Evolutionary conservation across 2,329 filamentous ascomycete species (phyloP).

Genomic region (Fusarium udum): DNA sequence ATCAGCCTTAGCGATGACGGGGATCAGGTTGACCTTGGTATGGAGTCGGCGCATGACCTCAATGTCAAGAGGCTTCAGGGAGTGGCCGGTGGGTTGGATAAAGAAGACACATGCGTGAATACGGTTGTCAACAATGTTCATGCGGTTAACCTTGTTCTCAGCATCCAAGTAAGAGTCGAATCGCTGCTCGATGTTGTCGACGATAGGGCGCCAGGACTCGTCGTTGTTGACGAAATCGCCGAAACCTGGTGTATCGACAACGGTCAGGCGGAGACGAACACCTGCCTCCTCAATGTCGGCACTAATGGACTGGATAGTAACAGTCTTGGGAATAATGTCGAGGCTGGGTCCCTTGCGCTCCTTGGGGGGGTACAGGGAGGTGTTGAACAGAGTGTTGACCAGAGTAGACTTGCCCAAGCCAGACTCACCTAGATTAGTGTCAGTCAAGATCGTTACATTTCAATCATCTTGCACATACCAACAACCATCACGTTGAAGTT

Average conservation of each 20-base stretch:
- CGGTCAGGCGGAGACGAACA: slow-evolving; percentile 92
- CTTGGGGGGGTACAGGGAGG: slow-evolving; percentile 96
- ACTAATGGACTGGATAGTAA: slow-evolving; percentile 93
- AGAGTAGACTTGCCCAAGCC: slow-evolving; percentile 98
- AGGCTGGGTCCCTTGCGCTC: slow-evolving; percentile 97
- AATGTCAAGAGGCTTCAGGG: slow-evolving; percentile 96
- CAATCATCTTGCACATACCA: slow-evolving; percentile 67
- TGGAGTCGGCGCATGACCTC: slow-evolving; percentile 99
- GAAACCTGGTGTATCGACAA: slow-evolving; percentile 97
- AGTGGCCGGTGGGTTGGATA: slow-evolving; percentile 98
- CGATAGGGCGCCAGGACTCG: slow-evolving; percentile 98
- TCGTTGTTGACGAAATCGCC: slow-evolving; percentile 99
- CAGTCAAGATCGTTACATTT: neutral
- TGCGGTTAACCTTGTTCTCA: slow-evolving; percentile 99
- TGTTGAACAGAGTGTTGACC: slow-evolving; percentile 99
- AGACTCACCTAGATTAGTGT: slow-evolving; percentile 80
- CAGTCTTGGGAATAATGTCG: slow-evolving; percentile 98
- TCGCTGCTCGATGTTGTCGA: slow-evolving; percentile 99
- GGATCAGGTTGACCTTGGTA: slow-evolving; percentile 99
- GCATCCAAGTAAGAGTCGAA: slow-evolving; percentile 98
- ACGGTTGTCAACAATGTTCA: slow-evolving; percentile 99
- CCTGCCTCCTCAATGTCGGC: slow-evolving; percentile 98
- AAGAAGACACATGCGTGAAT: slow-evolving; percentile 99
- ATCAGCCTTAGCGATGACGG: slow-evolving; percentile 98
- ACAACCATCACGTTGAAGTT: slow-evolving; percentile 99